Evolutionary conservation across 192 early-diverging fungal genomes (phyloP).

Genomic region (Geranomyces michiganensis): DNA sequence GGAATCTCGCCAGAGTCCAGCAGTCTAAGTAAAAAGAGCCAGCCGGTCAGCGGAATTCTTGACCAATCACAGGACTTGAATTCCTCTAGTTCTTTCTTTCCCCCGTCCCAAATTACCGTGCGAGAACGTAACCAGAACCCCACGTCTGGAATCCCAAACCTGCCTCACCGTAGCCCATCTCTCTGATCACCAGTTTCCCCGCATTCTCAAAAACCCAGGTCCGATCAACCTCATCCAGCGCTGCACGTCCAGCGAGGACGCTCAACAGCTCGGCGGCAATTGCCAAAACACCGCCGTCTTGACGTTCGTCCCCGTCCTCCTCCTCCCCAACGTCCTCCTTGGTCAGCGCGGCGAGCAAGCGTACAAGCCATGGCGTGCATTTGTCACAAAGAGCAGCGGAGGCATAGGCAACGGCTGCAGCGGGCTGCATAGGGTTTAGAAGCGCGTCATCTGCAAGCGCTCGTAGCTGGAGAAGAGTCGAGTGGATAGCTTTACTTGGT

Average conservation of each 20-base stretch:
- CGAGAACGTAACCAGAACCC: constrained; percentile 37
- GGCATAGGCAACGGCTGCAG: background rate
- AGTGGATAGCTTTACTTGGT: background rate
- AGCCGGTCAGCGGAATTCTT: too few species aligned
- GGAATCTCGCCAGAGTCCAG: constrained; percentile 23
- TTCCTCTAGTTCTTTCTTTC: too few species aligned
- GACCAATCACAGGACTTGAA: too few species aligned
- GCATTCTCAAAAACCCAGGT: constrained; percentile 1
- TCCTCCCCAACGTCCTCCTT: constrained; percentile 4
- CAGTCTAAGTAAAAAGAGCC: constrained; percentile 7
- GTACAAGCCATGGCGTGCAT: constrained; percentile 6
- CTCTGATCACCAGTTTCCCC: constrained; percentile 8
- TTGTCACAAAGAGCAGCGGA: background rate
- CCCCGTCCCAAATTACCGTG: constrained; percentile 4
- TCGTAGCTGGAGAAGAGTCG: background rate
- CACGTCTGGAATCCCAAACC: constrained; percentile 46
- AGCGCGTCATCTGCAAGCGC: background rate
- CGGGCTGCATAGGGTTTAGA: background rate
- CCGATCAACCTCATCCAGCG: constrained; percentile 3
- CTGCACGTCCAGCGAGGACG: constrained; percentile 13
- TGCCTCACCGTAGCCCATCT: constrained; percentile 31
- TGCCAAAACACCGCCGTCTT: background rate
- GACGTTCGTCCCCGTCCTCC: background rate
- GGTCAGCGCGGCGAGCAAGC: background rate
- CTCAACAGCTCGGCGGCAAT: background rate